phyloP scores from a whole-genome alignment of 176 grass and related monocot species.

The barley (Hordeum vulgare) region DNA sequence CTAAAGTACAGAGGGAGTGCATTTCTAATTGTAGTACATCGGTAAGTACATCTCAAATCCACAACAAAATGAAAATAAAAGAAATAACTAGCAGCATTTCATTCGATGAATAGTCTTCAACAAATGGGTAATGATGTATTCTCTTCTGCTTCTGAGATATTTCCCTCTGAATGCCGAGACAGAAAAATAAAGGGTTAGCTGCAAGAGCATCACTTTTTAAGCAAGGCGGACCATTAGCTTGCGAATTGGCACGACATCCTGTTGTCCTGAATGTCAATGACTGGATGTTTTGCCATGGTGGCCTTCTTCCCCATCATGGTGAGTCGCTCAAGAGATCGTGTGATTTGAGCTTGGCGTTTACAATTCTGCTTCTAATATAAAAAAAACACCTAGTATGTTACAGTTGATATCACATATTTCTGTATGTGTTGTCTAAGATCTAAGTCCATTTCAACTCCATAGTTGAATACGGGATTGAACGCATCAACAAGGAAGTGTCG shows the following conservation, averaged over 20 bases:
- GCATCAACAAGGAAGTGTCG: conserved; percentile 81
- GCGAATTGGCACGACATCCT: conserved; percentile 73
- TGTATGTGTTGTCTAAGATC: background rate
- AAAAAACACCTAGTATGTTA: background rate
- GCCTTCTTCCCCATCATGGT: conserved; percentile 97
- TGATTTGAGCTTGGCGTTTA: background rate
- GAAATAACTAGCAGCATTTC: background rate
- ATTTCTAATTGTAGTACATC: background rate
- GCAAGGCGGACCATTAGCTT: conserved; percentile 62
- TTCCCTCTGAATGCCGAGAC: conserved; percentile 47
- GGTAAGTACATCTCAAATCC: background rate
- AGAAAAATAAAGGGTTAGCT: conserved; percentile 69
- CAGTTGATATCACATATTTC: background rate
- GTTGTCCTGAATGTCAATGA: conserved; percentile 80
- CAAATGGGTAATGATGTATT: background rate
- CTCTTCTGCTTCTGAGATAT: conserved; percentile 36
- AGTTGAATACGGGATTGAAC: conserved; percentile 87
- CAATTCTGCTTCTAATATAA: background rate
- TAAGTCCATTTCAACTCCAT: conserved; percentile 1
- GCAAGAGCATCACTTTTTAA: conserved; percentile 80
- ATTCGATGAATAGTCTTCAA: background rate
- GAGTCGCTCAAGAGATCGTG: background rate
- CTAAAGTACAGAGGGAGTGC: no score
- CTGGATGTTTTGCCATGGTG: conserved; percentile 96
- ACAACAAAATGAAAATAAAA: background rate